phyloP scores from a whole-genome alignment of 257 asterid species.

The Cordia subcordata region DNA sequence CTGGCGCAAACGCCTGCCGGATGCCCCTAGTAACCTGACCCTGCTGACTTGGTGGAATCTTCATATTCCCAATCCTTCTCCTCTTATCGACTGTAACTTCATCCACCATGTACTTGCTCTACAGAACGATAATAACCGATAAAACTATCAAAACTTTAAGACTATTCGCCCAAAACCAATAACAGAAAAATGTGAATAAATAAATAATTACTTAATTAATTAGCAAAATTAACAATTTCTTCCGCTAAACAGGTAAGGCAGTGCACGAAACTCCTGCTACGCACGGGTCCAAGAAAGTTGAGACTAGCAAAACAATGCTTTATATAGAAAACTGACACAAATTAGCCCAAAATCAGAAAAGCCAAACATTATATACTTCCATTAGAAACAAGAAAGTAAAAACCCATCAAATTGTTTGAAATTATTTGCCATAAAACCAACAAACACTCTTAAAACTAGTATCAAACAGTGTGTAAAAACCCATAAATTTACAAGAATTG shows the following conservation, averaged over 20 bases:
- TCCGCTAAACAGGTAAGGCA: background rate
- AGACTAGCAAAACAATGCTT: no score
- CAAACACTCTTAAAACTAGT: no score
- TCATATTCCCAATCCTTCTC: constrained; percentile 52
- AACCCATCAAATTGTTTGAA: no score
- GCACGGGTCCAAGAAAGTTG: no score
- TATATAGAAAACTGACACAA: no score
- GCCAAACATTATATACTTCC: no score
- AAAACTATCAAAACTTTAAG: background rate
- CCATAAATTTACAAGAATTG: no score
- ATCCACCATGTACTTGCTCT: constrained; percentile 52
- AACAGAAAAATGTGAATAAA: background rate
- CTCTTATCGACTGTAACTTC: constrained; percentile 68
- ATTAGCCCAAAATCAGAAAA: no score
- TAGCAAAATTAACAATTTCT: background rate
- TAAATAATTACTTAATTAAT: no score
- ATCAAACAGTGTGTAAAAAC: no score
- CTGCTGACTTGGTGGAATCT: constrained; percentile 47
- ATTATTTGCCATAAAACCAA: no score
- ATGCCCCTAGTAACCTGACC: constrained; percentile 33
- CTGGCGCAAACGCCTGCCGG: constrained; percentile 69
- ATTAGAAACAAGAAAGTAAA: background rate
- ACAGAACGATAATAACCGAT: constrained; percentile 15
- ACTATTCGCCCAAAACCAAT: background rate
- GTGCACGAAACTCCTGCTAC: no score